These are phyloP conservation scores for Talinum fruticosum DNA, from an alignment of 148 eudicot genomes.

Conservation along the genomic window DNA sequence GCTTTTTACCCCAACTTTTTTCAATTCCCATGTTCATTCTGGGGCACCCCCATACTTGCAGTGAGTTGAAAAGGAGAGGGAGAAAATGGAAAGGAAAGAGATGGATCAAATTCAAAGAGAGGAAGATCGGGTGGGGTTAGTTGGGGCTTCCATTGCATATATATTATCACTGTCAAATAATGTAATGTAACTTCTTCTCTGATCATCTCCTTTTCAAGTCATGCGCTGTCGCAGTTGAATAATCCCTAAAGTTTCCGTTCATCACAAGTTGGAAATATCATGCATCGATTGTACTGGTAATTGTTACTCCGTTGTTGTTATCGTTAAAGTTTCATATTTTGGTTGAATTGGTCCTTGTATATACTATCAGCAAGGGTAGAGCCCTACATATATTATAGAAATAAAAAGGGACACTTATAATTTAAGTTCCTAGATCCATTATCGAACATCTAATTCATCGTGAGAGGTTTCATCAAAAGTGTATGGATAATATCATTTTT, in stretches of 20 bases:
- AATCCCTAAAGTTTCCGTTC: not conserved
- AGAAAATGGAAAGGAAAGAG: not conserved
- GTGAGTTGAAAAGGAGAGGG: slow-evolving; percentile 2
- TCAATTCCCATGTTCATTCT: not conserved
- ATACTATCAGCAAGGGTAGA: too few relatives aligned
- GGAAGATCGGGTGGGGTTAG: slow-evolving; percentile 7
- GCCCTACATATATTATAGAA: too few relatives aligned
- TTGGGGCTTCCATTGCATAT: not conserved
- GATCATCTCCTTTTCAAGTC: not conserved
- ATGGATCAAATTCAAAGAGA: not conserved
- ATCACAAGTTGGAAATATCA: not conserved
- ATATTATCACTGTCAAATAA: not conserved
- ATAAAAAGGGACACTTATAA: too few relatives aligned
- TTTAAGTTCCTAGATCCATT: too few relatives aligned
- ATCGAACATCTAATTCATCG: too few relatives aligned
- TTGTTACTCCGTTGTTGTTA: too few relatives aligned
- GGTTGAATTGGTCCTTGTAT: too few relatives aligned
- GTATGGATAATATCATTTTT: too few relatives aligned
- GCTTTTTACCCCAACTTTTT: too few relatives aligned
- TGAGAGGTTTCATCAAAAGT: too few relatives aligned
- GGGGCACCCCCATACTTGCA: not conserved
- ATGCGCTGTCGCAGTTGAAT: not conserved
- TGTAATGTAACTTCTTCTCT: not conserved
- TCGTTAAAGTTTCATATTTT: too few relatives aligned
- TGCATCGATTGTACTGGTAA: too few relatives aligned